These are phyloP conservation scores for Plenodomus tracheiphilus DNA, from an alignment of 2,329 filamentous ascomycete species.

Conservation along the genomic window DNA sequence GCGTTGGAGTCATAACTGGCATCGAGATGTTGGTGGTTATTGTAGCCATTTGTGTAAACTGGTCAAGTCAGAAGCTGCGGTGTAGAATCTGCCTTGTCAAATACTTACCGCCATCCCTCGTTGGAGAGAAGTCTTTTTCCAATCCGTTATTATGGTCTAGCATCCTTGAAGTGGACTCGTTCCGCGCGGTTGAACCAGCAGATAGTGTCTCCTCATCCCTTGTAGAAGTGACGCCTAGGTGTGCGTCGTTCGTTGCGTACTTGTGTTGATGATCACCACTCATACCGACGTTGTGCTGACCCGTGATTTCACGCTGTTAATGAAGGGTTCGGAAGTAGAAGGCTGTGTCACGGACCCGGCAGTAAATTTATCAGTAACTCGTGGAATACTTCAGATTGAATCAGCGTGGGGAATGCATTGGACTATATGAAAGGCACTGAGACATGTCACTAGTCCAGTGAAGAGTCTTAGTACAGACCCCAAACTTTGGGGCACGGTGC, in stretches of 20 bases:
- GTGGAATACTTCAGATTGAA: neutral
- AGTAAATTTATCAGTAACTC: neutral
- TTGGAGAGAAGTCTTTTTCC: constrained; percentile 51
- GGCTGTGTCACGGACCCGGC: neutral
- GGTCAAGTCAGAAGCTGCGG: constrained; percentile 2
- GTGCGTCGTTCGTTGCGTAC: constrained; percentile 21
- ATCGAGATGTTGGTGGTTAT: constrained; percentile 32
- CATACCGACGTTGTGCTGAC: constrained; percentile 16
- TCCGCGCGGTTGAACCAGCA: constrained; percentile 27
- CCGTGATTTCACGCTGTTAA: neutral
- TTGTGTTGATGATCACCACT: constrained; percentile 14
- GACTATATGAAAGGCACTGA: constrained; percentile 2
- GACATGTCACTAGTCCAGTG: constrained; percentile 2
- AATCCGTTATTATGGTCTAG: constrained; percentile 25
- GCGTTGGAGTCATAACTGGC: constrained; percentile 31
- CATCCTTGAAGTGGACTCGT: constrained; percentile 24
- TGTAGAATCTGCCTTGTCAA: too few species aligned
- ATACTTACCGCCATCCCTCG: constrained; percentile 30
- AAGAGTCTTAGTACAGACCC: constrained; percentile 5
- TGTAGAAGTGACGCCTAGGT: constrained; percentile 21
- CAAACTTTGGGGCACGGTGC: constrained; percentile 17
- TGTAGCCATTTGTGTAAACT: constrained; percentile 20
- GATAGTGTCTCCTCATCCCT: constrained; percentile 29
- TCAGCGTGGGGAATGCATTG: neutral
- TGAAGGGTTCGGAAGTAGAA: constrained; percentile 1